Base-by-base conservation (phyloP, 1,139 yeast genomes). In the Yamadazyma pseudoaaseri region DNA sequence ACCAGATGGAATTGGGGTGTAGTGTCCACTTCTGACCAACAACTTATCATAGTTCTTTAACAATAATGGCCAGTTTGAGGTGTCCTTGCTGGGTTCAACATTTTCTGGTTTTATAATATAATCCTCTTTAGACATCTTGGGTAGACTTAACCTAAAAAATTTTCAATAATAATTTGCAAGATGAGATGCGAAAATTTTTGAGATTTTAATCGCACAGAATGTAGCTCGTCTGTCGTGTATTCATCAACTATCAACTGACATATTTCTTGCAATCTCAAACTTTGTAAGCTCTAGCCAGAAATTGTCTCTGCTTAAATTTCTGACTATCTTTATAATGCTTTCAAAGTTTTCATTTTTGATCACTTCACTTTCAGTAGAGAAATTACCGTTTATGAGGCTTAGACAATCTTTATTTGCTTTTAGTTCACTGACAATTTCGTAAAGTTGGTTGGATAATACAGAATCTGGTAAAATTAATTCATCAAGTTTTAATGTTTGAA, bases 1-100 rank as follows among this genome's bases (percentile, higher is more conserved):
- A 43, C 98, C 98, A 33, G 92, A 76, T 53, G 97, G 97, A 49
- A 90, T 89, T 48, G 97, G 97, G 33, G 97, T 90, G 65, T 89
- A 90, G 62, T 89, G 97, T 34, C 96, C 95, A 44, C 95, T 84
- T 72, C 98, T 85, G 37, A 92, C 97, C 47, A 90, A 73, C 44
- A 92, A 73, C 69, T 90, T 86, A 73, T 92, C 97, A 63, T 82
- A 92, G 73, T 92, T 83, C 65, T 92, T 92, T 62, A 92, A 74
- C 56, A 92, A 74, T 55, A 92, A 75, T 30, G 98, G 98, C 98
- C 97, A 92, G 49, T 84, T 86, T 43, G 95, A 81, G 41, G 97
- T 84, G 64, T 90, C 94, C 49, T 80, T 80, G 27, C 90, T 68
- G 31, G 95, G 86, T 43, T 82, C 75, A 45, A 81, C 76, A 48